These are phyloP conservation scores for Xylariaceae sp. DNA, from an alignment of 2,329 filamentous ascomycete genomes.

Conservation along the genomic window DNA sequence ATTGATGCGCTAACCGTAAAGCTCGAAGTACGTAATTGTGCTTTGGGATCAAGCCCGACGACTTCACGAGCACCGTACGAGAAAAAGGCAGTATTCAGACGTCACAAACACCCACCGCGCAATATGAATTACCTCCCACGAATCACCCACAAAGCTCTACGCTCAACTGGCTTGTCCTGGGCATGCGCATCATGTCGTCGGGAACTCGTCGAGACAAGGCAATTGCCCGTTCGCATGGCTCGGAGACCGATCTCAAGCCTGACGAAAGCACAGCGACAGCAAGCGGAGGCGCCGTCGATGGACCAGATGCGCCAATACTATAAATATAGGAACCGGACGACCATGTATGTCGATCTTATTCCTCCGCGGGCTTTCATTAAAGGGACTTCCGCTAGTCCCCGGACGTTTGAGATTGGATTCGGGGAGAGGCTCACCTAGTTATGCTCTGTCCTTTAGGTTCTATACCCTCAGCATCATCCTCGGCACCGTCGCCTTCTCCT, in stretches of 20 bases:
- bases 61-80: background rate
- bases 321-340: constrained; percentile 61
- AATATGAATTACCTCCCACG: constrained; percentile 39
- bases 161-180: constrained; percentile 23
- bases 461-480: constrained; percentile 73
- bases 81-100: background rate
- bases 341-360: constrained; percentile 42
- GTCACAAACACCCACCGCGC: constrained; percentile 3
- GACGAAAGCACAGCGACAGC: constrained; percentile 20
- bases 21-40: no score
- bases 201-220: constrained; percentile 20
- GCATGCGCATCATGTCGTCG: constrained; percentile 31
- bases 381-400: background rate
- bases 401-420: background rate
- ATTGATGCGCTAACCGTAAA: no score
- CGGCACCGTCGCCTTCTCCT: constrained; percentile 72
- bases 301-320: constrained; percentile 60
- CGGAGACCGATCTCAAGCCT: constrained; percentile 26
- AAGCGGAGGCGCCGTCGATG: constrained; percentile 48
- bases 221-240: constrained; percentile 12
- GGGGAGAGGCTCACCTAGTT: constrained; percentile 18
- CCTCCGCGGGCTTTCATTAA: background rate
- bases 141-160: constrained; percentile 32
- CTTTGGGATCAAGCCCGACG: background rate
- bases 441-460: constrained; percentile 43